These are phyloP conservation scores for Exophiala dermatitidis DNA, from an alignment of 2,329 filamentous ascomycete species.

Conservation along the genomic window DNA sequence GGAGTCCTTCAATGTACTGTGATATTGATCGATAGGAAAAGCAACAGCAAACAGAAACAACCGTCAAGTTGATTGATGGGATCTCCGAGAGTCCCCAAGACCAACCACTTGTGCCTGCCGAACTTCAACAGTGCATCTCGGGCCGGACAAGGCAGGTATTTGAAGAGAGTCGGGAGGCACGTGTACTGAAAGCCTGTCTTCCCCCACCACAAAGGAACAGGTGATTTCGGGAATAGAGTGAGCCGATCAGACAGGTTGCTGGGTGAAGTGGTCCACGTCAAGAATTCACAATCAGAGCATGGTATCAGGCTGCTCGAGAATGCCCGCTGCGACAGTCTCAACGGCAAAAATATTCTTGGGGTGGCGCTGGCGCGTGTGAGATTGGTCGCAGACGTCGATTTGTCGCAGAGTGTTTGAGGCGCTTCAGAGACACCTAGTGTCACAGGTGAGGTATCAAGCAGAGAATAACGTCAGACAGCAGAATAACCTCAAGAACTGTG, in stretches of 20 bases:
- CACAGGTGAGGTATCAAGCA: constrained; percentile 17
- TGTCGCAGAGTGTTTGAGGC: constrained; percentile 17
- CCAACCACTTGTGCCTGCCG: constrained; percentile 18
- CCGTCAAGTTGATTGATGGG: constrained; percentile 11
- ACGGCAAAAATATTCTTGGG: constrained; percentile 9
- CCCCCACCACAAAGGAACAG: constrained; percentile 10
- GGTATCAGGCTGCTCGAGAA: constrained; percentile 5
- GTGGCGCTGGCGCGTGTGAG: constrained; percentile 23
- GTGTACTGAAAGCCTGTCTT: constrained; percentile 2
- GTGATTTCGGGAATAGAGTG: constrained; percentile 19
- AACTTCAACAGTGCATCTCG: constrained; percentile 16
- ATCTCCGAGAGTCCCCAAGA: constrained; percentile 12
- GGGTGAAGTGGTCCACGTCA: constrained; percentile 5
- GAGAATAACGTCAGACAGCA: not conserved
- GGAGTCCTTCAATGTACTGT: too few relatives aligned
- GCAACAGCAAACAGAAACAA: too few relatives aligned
- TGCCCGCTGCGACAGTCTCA: constrained; percentile 18
- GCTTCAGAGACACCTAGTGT: constrained; percentile 23
- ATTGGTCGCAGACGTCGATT: constrained; percentile 21
- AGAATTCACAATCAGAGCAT: constrained; percentile 18
- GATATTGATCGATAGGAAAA: constrained; percentile 2
- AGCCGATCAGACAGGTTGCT: constrained; percentile 11
- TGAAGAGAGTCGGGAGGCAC: constrained; percentile 11
- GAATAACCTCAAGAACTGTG: not conserved
- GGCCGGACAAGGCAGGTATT: constrained; percentile 11